phyloP scores from a whole-genome alignment of 306 rosid species.

The Glycine soja region DNA sequence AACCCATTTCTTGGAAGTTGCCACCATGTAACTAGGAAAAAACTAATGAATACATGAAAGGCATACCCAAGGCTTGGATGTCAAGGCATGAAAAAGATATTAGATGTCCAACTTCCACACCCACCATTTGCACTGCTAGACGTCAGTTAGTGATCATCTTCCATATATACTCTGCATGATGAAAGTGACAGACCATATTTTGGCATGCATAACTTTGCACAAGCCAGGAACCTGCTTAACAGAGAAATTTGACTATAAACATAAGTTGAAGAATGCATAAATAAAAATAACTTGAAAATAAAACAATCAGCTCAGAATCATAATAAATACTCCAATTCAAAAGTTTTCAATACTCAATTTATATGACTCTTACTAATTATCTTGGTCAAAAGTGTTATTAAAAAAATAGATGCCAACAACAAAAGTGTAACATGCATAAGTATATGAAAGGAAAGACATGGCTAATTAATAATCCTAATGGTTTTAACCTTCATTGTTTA shows the following conservation, averaged over 20 bases:
- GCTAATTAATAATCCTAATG: too few species aligned
- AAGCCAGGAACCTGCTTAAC: conserved; percentile 19
- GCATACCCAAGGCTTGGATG: too few species aligned
- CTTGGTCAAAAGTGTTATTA: too few species aligned
- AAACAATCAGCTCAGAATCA: background rate
- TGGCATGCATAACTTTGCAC: conserved; percentile 22
- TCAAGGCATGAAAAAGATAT: background rate
- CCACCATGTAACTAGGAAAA: conserved; percentile 3
- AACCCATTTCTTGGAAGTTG: conserved; percentile 22
- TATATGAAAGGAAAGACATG: too few species aligned
- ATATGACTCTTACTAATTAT: too few species aligned
- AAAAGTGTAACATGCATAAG: too few species aligned
- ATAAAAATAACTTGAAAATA: background rate
- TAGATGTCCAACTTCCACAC: conserved; percentile 11
- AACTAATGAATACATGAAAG: conserved; percentile 5
- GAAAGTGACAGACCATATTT: conserved; percentile 33
- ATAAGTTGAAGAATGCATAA: conserved; percentile 3
- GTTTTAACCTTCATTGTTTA: too few species aligned
- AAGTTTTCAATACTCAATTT: too few species aligned
- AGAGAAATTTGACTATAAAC: conserved; percentile 28
- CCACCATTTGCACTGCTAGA: conserved; percentile 9
- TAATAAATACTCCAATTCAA: background rate
- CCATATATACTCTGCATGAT: conserved; percentile 11
- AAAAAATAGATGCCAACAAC: too few species aligned
- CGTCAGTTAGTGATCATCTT: conserved; percentile 25